Evolutionary conservation across 257 asterid genomes (phyloP), one percentile per base, ranked within the genome.

Genomic region (Oldenlandia corymbosa): DNA sequence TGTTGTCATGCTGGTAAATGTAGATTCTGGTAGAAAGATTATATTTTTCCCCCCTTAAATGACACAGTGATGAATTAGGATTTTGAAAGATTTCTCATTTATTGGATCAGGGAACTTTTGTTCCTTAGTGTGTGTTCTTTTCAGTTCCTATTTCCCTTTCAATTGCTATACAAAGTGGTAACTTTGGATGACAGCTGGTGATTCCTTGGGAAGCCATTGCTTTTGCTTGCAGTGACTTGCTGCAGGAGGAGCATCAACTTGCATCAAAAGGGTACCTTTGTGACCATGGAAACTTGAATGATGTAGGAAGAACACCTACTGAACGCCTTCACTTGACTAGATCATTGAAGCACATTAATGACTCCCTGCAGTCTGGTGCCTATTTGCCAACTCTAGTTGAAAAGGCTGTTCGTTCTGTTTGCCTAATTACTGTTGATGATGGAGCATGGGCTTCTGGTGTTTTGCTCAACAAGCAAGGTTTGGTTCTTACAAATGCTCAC

Each of bases 371-470:
- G 73, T 71, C 73, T 70, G 78, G 66, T 68, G 47, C 79, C 52
- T 65, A 41, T 65, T 31, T 60, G 49, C 77, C 79, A 13, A 78
- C 95, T 68, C 81, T 82, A 47, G 81, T 90, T 76, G 94, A 89
- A 71, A 90, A 83, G 79, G 95, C 95, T 5, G 80, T 84, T 85
- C 16, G 73, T 66, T 90, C 97, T 49, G 86, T 93, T 73, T 93
- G 97, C 78, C 96, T 93, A 50, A 84, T 93, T 60, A 85, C 95
- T 55, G 75, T 80, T 60, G 91, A 85, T 43, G 90, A 93, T 75
- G 97, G 99, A 66, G 86, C 96, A 34, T 93, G 99, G 99, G 99
- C 99, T 41, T 90, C 99, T 54, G 97, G 99, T 68, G 81, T 93
- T 70, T 74, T 93, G 73, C 88, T 90, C 73, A 90, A 93, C 74